These are phyloP conservation scores for Colletotrichum sp. DNA, from an alignment of 2,329 filamentous ascomycete species.

Conservation along the genomic window DNA sequence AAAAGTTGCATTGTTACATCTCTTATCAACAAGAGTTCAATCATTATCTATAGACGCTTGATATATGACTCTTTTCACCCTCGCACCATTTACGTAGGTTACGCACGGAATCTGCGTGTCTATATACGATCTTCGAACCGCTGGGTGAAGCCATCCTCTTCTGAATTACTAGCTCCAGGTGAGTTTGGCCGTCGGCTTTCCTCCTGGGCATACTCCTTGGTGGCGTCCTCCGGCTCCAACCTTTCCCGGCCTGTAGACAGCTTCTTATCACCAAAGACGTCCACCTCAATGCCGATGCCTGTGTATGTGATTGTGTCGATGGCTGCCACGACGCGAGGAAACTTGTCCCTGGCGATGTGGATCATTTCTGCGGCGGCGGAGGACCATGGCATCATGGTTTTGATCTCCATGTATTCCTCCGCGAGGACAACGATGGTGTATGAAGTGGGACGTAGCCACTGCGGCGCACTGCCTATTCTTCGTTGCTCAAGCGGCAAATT, in stretches of 20 bases:
- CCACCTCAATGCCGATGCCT: slow-evolving; percentile 26
- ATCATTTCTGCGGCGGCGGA: slow-evolving; percentile 44
- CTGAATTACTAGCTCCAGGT: background rate
- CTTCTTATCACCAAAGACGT: slow-evolving; percentile 19
- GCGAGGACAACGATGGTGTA: slow-evolving; percentile 55
- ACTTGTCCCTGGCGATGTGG: slow-evolving; percentile 41
- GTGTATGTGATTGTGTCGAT: slow-evolving; percentile 29
- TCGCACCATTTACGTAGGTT: background rate
- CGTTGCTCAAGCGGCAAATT: slow-evolving; percentile 43
- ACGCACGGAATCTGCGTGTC: background rate
- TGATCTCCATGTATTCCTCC: slow-evolving; percentile 54
- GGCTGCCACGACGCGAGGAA: slow-evolving; percentile 45
- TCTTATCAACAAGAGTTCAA: background rate
- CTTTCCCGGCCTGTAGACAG: background rate
- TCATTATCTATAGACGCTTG: background rate
- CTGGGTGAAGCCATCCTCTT: background rate
- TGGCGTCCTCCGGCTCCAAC: background rate
- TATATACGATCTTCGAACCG: background rate
- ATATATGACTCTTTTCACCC: background rate
- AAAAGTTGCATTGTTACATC: background rate
- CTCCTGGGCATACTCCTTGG: background rate
- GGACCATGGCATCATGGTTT: slow-evolving; percentile 55
- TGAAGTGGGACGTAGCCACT: slow-evolving; percentile 42
- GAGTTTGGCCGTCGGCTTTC: background rate
- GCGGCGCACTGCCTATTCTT: slow-evolving; percentile 39